Evolutionary conservation across 2,329 filamentous ascomycete species (phyloP), one percentile per base, ranked within the genome.

Genomic region (Penicillium hesseltinei): DNA sequence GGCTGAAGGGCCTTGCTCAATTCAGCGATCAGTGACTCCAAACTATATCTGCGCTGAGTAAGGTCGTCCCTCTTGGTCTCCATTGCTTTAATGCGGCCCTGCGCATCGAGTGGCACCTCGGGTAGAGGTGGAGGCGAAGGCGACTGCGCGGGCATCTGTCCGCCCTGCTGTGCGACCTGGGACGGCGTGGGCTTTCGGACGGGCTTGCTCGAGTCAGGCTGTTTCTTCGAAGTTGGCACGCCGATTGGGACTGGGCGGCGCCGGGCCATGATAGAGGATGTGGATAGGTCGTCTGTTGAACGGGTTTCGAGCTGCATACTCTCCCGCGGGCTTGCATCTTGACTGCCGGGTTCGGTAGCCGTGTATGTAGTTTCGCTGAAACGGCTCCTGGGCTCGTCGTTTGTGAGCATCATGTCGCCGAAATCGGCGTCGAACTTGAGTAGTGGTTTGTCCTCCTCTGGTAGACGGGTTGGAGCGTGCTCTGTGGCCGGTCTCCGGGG

Each of bases 1-100:
- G 82, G 85, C 40, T 89, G 88, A 80, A 92, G 89, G 57, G 92
- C 81, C 71, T 91, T 86, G 57, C 87, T 91, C 80, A 93, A 87
- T 72, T 93, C 89, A 61, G 83, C 80, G 70, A 94, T 90, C 60
- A 88, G 85, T 25, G 81, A 85, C 69, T 84, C 82, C 67, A 93
- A 84, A 74, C 92, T 93, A 59, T 82, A 79, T 54, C 87, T 84
- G 44, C 89, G 84, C 68, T 89, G 85, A 1, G 80, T 78, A 8
- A 94, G 81, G 48, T 83, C 81, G 42, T 86, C 80, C 31, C 90
- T 82, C 66, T 85, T 83, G 5, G 86, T 84, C 66, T 88, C 84
- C 25, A 94, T 80, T 59, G 82, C 80, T 10, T 84, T 81, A 17
- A 93, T 84, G 29, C 87, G 87, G 69, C 88, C 86, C 36, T 82